Conservation (phyloP, 257 asterid genomes). For the Mitragyna speciosa region DNA sequence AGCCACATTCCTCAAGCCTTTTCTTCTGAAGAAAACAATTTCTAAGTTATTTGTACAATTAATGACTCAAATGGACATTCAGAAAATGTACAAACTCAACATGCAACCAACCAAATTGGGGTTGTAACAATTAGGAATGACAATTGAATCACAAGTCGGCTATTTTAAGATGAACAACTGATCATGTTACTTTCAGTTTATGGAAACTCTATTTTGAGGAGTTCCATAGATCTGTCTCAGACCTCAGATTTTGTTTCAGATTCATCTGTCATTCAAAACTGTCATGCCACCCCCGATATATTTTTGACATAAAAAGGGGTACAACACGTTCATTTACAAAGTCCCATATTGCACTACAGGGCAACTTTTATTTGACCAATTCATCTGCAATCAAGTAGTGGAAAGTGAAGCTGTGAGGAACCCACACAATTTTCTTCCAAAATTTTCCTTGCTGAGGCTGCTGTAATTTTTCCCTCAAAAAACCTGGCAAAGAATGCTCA, state of each 20-base stretch:
- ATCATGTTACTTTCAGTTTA: neutral
- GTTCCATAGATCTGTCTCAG: too few relatives aligned
- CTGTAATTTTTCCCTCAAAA: conserved; percentile 29
- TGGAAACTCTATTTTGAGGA: too few relatives aligned
- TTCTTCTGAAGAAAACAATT: neutral
- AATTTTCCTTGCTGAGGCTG: conserved; percentile 42
- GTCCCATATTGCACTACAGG: neutral
- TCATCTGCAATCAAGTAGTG: conserved; percentile 59
- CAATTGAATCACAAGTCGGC: conserved; percentile 37
- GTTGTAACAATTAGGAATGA: conserved; percentile 30
- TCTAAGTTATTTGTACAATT: neutral
- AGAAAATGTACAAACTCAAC: neutral
- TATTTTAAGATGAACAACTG: neutral
- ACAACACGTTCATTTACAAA: neutral
- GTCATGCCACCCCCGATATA: conserved; percentile 1
- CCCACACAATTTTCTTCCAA: conserved; percentile 64
- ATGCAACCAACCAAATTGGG: neutral
- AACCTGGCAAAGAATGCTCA: conserved; percentile 49
- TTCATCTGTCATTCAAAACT: conserved; percentile 44
- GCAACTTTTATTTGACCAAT: conserved; percentile 30
- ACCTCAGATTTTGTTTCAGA: conserved; percentile 19
- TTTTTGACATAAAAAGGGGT: conserved; percentile 1
- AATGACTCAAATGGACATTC: neutral
- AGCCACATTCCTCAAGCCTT: neutral
- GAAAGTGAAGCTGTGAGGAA: conserved; percentile 70